phyloP scores from a whole-genome alignment of 345 rosid species.

The Anastatica hierochuntica region DNA sequence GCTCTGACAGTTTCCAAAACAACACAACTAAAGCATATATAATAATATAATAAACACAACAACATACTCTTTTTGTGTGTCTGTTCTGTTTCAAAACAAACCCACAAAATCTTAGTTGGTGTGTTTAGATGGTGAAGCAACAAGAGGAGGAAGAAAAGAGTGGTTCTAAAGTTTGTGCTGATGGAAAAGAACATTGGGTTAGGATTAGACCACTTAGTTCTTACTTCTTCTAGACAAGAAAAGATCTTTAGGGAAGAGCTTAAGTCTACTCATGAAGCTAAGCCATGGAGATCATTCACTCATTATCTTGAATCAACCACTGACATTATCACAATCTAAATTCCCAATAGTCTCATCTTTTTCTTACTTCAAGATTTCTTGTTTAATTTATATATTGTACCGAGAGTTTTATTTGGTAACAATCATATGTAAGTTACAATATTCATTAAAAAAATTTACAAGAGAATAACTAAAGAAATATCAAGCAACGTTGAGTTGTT shows the following conservation, averaged over 20 bases:
- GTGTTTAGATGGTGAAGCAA: conserved; percentile 33
- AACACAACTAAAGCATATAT: conserved; percentile 23
- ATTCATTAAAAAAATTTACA: background rate
- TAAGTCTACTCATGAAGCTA: conserved; percentile 56
- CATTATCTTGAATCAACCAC: conserved; percentile 80
- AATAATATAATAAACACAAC: conserved; percentile 25
- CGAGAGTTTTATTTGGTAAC: background rate
- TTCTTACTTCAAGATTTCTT: background rate
- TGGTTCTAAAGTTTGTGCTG: conserved; percentile 72
- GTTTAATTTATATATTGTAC: too few species aligned
- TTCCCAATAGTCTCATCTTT: conserved; percentile 17
- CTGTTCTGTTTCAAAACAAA: conserved; percentile 10
- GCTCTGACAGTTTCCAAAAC: conserved; percentile 29
- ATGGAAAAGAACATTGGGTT: conserved; percentile 85
- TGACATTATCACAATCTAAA: conserved; percentile 58
- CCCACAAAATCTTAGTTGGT: background rate
- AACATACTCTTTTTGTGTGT: background rate
- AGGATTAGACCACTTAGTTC: conserved; percentile 70
- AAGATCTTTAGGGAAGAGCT: conserved; percentile 91
- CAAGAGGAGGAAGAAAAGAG: conserved; percentile 41
- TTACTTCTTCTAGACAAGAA: conserved; percentile 73
- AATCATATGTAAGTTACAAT: background rate
- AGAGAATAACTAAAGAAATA: background rate
- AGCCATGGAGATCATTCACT: conserved; percentile 75
- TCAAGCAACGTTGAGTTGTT: background rate